Evolutionary conservation across 129 eudicot genomes (phyloP), one percentile per base, ranked within the genome.

Genomic region (Tagetes erecta): DNA sequence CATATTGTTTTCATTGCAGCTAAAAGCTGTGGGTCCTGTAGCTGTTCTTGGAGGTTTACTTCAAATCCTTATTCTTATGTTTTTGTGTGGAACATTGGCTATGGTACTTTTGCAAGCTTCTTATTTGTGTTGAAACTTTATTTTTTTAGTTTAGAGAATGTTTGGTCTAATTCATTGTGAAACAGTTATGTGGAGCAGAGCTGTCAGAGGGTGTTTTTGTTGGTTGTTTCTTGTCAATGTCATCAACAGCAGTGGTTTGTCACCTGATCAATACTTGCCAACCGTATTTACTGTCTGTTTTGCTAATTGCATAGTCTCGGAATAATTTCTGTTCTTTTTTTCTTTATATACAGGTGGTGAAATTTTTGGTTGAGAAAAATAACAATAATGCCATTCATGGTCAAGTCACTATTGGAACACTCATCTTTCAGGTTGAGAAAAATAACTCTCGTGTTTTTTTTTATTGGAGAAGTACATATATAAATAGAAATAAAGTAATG

Each of bases 11-110:
- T 13, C 57, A 38, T 76, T 83, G 82, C 87, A 95, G 99, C 73
- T 95, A 70, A 91, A 87, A 81, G 97, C 86, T 72, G 99, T 95
- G 77, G 99, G 99, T 49, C 89, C 97, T 70, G 99, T 95, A 76
- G 99, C 99, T 85, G 94, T 95, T 85, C 85, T 95, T 75, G 99
- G 99, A 74, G 99, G 99, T 45, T 79, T 95, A 69, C 91, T 91
- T 82, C 99, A 95, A 78, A 91, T 95, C 72, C 70, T 88, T 74
- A 86, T 88, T 68, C 83, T 95, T 64, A 91, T 88, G 91, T 84
- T 85, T 68, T 75, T 95, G 82, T 88, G 93, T 76, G 96, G 96
- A 83, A 72, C 87, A 73, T 74, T 82, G 84, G 94, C 99, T 65
- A 7, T 83, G 97, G 99, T 91, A 91, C 72, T 47, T 51, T 41